These are phyloP conservation scores for Cercophora newfieldiana DNA, from an alignment of 495 filamentous ascomycete species.

Conservation along the genomic window DNA sequence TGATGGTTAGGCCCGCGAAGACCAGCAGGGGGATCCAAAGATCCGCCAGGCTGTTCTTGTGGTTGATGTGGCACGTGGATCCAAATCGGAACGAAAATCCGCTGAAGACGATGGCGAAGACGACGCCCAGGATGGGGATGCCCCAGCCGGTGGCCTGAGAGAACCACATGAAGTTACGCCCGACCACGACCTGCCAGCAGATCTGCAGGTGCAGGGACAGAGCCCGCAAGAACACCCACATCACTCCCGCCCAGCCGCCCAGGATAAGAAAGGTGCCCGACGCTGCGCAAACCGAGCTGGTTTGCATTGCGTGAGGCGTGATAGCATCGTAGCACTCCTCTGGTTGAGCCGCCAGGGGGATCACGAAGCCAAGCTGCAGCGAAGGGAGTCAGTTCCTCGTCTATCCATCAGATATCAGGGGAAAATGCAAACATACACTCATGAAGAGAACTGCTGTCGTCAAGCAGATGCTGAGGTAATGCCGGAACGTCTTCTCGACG, in stretches of 20 bases:
- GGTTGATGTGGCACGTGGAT: slow-evolving; percentile 88
- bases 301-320: slow-evolving; percentile 91
- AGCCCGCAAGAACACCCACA: slow-evolving; percentile 91
- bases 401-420: not conserved
- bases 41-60: slow-evolving; percentile 71
- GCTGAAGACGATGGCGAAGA: slow-evolving; percentile 75
- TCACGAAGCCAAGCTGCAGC: slow-evolving; percentile 74
- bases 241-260: slow-evolving; percentile 77
- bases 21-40: slow-evolving; percentile 90
- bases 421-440: slow-evolving; percentile 57
- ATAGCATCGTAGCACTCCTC: slow-evolving; percentile 85
- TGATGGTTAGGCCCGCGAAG: slow-evolving; percentile 72
- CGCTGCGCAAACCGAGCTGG: slow-evolving; percentile 76
- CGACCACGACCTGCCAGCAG: slow-evolving; percentile 92
- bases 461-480: slow-evolving; percentile 88
- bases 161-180: slow-evolving; percentile 85
- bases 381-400: slow-evolving; percentile 2
- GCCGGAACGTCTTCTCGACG: slow-evolving; percentile 84
- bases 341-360: slow-evolving; percentile 79
- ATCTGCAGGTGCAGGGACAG: slow-evolving; percentile 95
- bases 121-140: slow-evolving; percentile 70
- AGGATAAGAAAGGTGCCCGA: slow-evolving; percentile 82
- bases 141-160: slow-evolving; percentile 82
- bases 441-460: slow-evolving; percentile 72
- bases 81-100: slow-evolving; percentile 95